Percentiles rank a stretch among this genome's conserved stretches.
Conservation (phyloP, 176 grass and related monocot species). For the Aegilops longissima region DNA sequence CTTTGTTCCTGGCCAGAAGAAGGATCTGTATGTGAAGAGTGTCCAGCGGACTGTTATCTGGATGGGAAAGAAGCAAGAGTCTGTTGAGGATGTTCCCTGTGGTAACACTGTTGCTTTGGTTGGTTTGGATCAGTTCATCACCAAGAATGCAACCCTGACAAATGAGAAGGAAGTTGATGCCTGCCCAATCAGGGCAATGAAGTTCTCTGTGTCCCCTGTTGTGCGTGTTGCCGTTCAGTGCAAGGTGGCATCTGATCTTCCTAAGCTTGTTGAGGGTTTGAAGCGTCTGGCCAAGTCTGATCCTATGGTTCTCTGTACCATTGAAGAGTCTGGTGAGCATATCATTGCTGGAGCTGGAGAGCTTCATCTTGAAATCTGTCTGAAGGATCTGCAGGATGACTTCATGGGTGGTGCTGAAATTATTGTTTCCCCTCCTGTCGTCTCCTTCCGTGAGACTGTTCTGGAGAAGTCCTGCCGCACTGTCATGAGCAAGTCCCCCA, state of each 20-base stretch:
- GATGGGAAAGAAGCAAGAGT: slow-evolving; percentile 91
- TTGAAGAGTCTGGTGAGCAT: slow-evolving; percentile 89
- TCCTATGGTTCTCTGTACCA: slow-evolving; percentile 76
- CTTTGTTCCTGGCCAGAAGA: slow-evolving; percentile 86
- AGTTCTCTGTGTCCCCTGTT: slow-evolving; percentile 79
- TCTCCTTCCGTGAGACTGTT: slow-evolving; percentile 94
- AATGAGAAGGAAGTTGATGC: slow-evolving; percentile 75
- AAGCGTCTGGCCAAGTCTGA: slow-evolving; percentile 85
- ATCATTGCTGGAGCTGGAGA: slow-evolving; percentile 86
- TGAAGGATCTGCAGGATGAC: slow-evolving; percentile 82
- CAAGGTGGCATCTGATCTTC: slow-evolving; percentile 75
- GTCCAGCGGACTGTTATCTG: slow-evolving; percentile 88
- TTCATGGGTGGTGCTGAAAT: slow-evolving; percentile 93
- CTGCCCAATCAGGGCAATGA: slow-evolving; percentile 83
- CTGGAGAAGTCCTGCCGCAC: slow-evolving; percentile 77
- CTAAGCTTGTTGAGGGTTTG: slow-evolving; percentile 85
- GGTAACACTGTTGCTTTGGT: slow-evolving; percentile 86
- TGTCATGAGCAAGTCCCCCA: slow-evolving; percentile 88
- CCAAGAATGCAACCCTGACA: slow-evolving; percentile 78
- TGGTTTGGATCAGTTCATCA: slow-evolving; percentile 85
- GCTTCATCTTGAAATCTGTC: slow-evolving; percentile 82
- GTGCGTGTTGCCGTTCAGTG: slow-evolving; percentile 87
- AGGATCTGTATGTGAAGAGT: slow-evolving; percentile 78
- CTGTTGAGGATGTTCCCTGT: slow-evolving; percentile 84
- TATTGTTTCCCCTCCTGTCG: slow-evolving; percentile 66